Conservation (phyloP, 176 grass and related monocot species). For the Carex cristatella region DNA sequence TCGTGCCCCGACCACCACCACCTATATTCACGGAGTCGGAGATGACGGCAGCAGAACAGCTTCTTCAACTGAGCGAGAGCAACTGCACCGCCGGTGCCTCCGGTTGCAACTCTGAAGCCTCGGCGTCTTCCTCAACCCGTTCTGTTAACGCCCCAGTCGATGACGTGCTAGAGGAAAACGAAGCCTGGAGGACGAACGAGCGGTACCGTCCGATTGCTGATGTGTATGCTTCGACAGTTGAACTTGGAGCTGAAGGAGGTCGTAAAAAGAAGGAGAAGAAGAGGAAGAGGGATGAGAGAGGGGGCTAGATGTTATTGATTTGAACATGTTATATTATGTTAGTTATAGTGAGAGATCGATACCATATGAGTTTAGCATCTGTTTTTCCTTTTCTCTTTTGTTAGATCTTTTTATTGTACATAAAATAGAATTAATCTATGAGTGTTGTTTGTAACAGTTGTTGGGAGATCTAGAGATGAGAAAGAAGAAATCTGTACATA, state of each 20-base stretch:
- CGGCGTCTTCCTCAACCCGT: slow-evolving; percentile 10
- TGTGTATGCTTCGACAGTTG: slow-evolving; percentile 36
- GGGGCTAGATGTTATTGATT: slow-evolving; percentile 11
- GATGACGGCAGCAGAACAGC: slow-evolving; percentile 29
- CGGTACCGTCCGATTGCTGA: slow-evolving; percentile 41
- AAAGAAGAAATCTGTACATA: not conserved
- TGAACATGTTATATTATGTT: not conserved
- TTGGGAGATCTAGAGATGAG: not conserved
- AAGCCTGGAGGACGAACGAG: slow-evolving; percentile 27
- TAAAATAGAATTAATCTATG: not conserved
- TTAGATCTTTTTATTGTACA: slow-evolving; percentile 10
- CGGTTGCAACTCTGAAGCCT: not conserved
- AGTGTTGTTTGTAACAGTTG: not conserved
- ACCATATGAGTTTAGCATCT: not conserved
- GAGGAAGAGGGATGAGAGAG: slow-evolving; percentile 3
- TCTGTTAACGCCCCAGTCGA: slow-evolving; percentile 14
- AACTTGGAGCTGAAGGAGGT: slow-evolving; percentile 23
- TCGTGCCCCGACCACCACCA: not conserved
- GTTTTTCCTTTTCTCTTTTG: not conserved
- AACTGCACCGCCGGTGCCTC: not conserved
- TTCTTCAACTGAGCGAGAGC: slow-evolving; percentile 17
- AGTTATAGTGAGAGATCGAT: not conserved
- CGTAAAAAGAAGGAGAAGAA: slow-evolving; percentile 1
- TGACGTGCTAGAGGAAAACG: slow-evolving; percentile 22
- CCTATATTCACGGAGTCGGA: slow-evolving; percentile 15